Evolutionary conservation across 2,329 filamentous ascomycete species (phyloP).

Genomic region (Pseudogymnoascus sp.): DNA sequence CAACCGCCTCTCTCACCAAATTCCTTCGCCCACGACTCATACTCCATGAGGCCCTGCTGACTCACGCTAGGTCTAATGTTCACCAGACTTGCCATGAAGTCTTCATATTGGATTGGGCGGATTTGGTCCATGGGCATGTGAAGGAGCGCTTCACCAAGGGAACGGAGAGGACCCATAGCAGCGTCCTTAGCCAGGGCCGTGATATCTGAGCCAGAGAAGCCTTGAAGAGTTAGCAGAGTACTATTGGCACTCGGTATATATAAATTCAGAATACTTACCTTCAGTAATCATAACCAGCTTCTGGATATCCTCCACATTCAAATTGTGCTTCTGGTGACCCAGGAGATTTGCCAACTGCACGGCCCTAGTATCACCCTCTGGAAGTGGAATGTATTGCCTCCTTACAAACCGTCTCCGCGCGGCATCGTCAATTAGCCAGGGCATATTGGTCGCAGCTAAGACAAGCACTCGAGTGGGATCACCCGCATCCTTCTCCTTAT

Average conservation of each 20-base stretch:
- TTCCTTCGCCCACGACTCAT: conserved; percentile 88
- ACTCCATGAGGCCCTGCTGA: conserved; percentile 72
- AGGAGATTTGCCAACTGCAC: conserved; percentile 72
- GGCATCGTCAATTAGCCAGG: conserved; percentile 97
- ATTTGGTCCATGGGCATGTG: conserved; percentile 94
- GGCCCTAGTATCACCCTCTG: conserved; percentile 72
- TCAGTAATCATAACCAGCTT: conserved; percentile 73
- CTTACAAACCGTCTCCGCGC: conserved; percentile 84
- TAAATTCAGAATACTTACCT: conserved; percentile 44
- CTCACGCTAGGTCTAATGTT: conserved; percentile 89
- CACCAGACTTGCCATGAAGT: conserved; percentile 75
- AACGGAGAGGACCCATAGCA: conserved; percentile 89
- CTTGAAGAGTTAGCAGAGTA: conserved; percentile 36
- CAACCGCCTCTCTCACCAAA: conserved; percentile 88
- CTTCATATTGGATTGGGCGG: conserved; percentile 68
- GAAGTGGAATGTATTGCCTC: conserved; percentile 90
- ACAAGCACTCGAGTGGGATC: conserved; percentile 87
- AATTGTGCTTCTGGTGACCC: conserved; percentile 75
- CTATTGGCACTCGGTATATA: background rate
- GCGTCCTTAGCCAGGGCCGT: conserved; percentile 95
- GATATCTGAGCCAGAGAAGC: conserved; percentile 96
- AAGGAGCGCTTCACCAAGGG: conserved; percentile 79
- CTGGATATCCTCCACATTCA: conserved; percentile 63
- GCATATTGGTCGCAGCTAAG: conserved; percentile 87
- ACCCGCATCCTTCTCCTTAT: conserved; percentile 60